Evolutionary conservation across 352 stramenopile genomes (phyloP), one percentile per base, ranked within the genome.

Genomic region (Hyaloperonospora brassicae): DNA sequence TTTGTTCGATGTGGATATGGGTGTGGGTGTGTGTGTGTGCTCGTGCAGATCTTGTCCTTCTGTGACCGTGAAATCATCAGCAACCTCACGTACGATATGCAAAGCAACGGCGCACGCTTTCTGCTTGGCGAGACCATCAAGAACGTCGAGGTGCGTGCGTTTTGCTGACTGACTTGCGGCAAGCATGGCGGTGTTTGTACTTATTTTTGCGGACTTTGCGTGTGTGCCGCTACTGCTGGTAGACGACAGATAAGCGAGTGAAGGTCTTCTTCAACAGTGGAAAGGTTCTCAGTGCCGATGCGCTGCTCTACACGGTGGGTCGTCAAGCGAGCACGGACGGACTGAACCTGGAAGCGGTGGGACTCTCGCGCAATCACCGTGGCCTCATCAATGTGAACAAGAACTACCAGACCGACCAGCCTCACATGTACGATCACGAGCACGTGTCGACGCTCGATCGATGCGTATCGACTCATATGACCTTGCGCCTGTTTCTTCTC

Each of bases 31-130:
- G 7, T 14, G 11, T 14, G 17, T 6, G 9, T 55, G 7, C 35
- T 17, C 49, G 0, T 49, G 34, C 60, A 89, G 75, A 87, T 90
- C 38, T 52, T 95, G 59, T 82, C 74, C 27, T 95, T 95, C 55
- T 88, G 76, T 40, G 86, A 95, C 66, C 52, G 72, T 24, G 86
- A 95, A 56, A 89, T 94, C 62, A 84, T 93, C 47, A 85, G 81
- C 43, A 86, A 81, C 52, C 80, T 96, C 50, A 87, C 73, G 64
- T 90, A 94, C 63, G 83, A 91, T 55, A 96, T 96, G 86, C 79
- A 87, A 21, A 87, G 74, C 62, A 93, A 93, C 36, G 86, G 86
- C 22, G 82, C 83, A 17, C 84, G 86, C 11, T 96, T 96, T 50
- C 52, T 94, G 35, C 62, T 94, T 0, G 79, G 79, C 25, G 86